Evolutionary conservation across 768 basidiomycete genomes (phyloP), one percentile per base, ranked within the genome.

Genomic region (Tricholoma bakamatsutake): DNA sequence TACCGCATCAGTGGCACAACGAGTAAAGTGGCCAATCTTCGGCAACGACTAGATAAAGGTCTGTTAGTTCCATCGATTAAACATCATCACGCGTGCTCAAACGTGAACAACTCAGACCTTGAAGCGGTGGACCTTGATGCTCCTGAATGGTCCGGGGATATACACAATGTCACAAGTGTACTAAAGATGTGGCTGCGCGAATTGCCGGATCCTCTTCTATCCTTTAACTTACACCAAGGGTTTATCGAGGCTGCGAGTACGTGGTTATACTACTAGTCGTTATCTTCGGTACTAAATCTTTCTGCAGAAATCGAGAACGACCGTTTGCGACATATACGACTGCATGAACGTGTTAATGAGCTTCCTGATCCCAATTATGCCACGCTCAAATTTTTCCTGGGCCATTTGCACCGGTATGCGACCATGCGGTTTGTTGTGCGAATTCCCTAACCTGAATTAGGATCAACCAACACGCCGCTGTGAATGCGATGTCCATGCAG

Each of bases 361-460:
- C 79, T 99, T 52, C 96, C 97, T 11, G 97, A 99, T 72, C 83
- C 97, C n/a, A 98, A 98, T 70, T 99, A 99, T 65, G 92, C 97
- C 1, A 96, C 96, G 1, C 77, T 98, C 50, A 98, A 98, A 68
- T 97, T 81, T 69, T 89, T 98, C 70, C 78, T 99, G 77, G 93
- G 91, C 11, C 97, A 99, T 73, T 75, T 99, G 58, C 80, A 98
- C 72, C 84, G 81, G 95, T 96, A 61, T 55, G 82, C 70, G 5
- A 8, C 4, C 40, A 10, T 10, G 18, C 17, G 17, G 39, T 30
- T 47, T 17, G 30, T 55, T 56, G 42, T 42, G 8, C n/a, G n/a
- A 31, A 28, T 17, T 30, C 15, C 12, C 18, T 49, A 5, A 24
- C 34, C 17, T 31, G 40, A 27, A 28, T 21, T 64, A 95, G 93